A percentile compares a stretch with the other conserved stretches of the same genome.
Evolutionary conservation across 257 asterid species (phyloP).

Genomic region (Fraxinus americana): DNA sequence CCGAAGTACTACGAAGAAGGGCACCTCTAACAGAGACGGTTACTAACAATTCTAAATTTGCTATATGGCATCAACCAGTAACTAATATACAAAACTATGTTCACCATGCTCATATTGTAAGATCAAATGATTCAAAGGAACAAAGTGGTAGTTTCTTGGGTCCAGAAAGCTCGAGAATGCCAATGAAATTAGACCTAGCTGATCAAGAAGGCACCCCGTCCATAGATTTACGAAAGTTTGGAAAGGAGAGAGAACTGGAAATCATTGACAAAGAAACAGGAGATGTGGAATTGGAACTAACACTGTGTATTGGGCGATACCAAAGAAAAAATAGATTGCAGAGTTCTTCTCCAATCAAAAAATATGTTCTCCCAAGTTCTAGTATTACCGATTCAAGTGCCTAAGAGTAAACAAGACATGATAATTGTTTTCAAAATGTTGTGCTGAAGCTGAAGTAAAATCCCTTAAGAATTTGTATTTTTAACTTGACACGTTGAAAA

Average conservation of each 20-base stretch:
- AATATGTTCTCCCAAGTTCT: conserved; percentile 31
- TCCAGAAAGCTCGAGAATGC: conserved; percentile 33
- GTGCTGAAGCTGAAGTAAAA: conserved; percentile 1
- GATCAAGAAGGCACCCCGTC: conserved; percentile 27
- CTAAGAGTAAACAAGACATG: conserved; percentile 54
- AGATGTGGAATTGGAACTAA: conserved; percentile 46
- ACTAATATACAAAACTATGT: background rate
- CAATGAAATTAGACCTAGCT: conserved; percentile 39
- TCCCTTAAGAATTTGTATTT: conserved; percentile 8
- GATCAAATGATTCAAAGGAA: conserved; percentile 39
- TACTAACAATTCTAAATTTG: background rate
- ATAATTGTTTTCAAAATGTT: background rate
- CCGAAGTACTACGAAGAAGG: conserved; percentile 14
- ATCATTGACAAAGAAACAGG: conserved; percentile 36
- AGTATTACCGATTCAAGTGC: conserved; percentile 32
- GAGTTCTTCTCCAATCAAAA: conserved; percentile 31
- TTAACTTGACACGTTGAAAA: conserved; percentile 25
- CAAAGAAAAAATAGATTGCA: background rate
- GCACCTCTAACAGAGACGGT: too few relatives aligned
- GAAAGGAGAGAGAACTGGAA: conserved; percentile 19
- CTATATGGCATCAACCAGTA: conserved; percentile 1
- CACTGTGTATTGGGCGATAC: conserved; percentile 57
- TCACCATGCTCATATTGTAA: conserved; percentile 14
- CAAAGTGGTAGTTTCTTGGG: conserved; percentile 43
- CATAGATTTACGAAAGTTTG: conserved; percentile 6